phyloP scores from a whole-genome alignment of 1,284 basidiomycete species.

The Marasmius sp. region DNA sequence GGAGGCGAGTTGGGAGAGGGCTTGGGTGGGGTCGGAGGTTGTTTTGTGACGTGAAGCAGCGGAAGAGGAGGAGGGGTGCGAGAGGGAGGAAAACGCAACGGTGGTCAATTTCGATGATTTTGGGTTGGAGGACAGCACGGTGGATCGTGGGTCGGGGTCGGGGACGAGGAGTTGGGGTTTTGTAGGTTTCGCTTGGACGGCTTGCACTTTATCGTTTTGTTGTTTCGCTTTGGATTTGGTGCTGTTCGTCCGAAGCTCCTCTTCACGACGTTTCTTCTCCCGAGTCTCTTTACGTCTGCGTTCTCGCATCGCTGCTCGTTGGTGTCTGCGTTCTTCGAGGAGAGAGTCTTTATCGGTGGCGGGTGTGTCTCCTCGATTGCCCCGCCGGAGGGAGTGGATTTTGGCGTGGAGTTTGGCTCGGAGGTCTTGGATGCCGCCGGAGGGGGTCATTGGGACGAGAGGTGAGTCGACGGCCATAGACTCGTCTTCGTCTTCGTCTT shows the following conservation, averaged over 20 bases:
- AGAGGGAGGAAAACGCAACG: conserved; percentile 72
- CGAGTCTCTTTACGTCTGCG: conserved; percentile 79
- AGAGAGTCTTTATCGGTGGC: conserved; percentile 78
- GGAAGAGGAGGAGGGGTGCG: conserved; percentile 45
- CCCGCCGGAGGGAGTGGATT: conserved; percentile 75
- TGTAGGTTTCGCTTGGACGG: conserved; percentile 42
- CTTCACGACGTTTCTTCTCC: conserved; percentile 71
- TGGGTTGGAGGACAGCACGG: too few species aligned
- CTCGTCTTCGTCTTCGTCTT: conserved; percentile 24
- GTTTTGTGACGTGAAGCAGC: conserved; percentile 54
- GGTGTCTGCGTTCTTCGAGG: conserved; percentile 73
- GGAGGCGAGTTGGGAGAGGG: conserved; percentile 75
- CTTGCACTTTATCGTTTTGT: conserved; percentile 41
- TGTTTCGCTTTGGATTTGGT: conserved; percentile 52
- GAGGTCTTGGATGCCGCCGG: conserved; percentile 69
- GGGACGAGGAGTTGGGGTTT: conserved; percentile 79
- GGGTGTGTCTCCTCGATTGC: conserved; percentile 37
- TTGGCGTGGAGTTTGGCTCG: conserved; percentile 78
- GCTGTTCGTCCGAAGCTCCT: conserved; percentile 46
- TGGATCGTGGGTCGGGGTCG: conserved; percentile 32
- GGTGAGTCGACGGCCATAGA: conserved; percentile 32
- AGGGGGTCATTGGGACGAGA: conserved; percentile 67
- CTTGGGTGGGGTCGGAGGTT: conserved; percentile 79
- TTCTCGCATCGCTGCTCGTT: conserved; percentile 82
- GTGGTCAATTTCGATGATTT: conserved; percentile 48